Percentiles rank a stretch among this genome's conserved stretches.
Evolutionary conservation across 768 basidiomycete species (phyloP).

Genomic region (Sporobolomyces pararoseus): DNA sequence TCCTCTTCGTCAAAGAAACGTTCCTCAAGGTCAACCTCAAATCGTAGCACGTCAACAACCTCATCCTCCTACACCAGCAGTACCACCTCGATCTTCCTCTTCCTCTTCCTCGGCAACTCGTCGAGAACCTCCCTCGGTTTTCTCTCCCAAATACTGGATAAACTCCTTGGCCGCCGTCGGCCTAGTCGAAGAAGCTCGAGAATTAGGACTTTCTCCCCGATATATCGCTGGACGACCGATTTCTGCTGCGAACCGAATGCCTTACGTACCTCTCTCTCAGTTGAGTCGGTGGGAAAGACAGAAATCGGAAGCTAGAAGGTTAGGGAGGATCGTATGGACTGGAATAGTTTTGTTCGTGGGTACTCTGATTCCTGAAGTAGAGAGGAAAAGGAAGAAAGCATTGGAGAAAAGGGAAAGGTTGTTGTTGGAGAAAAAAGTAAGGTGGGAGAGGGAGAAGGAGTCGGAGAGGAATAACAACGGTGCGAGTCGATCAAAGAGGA

Average conservation of each 20-base stretch:
- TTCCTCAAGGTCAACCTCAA: background rate
- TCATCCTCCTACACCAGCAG: no score
- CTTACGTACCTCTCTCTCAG: background rate
- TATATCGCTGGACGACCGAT: slow-evolving; percentile 35
- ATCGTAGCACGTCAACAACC: background rate
- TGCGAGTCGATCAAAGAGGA: background rate
- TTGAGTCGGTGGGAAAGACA: background rate
- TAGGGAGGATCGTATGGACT: slow-evolving; percentile 11
- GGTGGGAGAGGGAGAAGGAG: slow-evolving; percentile 14
- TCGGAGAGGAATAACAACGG: background rate
- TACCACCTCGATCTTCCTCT: background rate
- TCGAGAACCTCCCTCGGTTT: slow-evolving; percentile 21
- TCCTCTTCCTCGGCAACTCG: background rate
- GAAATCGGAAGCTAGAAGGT: background rate
- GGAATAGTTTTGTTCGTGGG: slow-evolving; percentile 43
- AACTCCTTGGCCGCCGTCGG: slow-evolving; percentile 43
- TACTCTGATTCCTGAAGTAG: slow-evolving; percentile 45
- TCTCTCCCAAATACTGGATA: slow-evolving; percentile 44
- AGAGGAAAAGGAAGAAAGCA: slow-evolving; percentile 43
- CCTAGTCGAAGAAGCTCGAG: slow-evolving; percentile 42
- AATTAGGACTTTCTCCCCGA: slow-evolving; percentile 38
- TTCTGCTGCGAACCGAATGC: background rate
- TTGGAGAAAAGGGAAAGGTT: slow-evolving; percentile 44
- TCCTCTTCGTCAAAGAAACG: background rate
- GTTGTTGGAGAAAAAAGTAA: slow-evolving; percentile 21